Percentiles rank a stretch among this genome's conserved stretches.
Conservation (phyloP, 176 grass and related monocot species). For the Avena eriantha region DNA sequence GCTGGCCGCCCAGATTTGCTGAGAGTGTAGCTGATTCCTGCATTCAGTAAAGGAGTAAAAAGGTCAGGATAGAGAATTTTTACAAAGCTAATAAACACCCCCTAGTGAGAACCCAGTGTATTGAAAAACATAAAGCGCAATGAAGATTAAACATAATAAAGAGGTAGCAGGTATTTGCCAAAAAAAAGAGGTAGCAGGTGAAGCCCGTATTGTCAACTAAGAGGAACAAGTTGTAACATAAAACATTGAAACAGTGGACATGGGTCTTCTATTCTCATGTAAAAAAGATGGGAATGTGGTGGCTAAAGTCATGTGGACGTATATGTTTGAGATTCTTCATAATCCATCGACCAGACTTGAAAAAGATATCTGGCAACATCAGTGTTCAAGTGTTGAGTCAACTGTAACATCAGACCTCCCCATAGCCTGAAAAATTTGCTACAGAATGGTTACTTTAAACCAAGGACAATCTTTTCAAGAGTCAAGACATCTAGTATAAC, state of each 20-base stretch:
- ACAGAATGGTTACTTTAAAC: background rate
- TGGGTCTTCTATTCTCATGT: background rate
- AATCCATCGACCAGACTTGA: background rate
- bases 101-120: background rate
- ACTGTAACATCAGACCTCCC: slow-evolving; percentile 11
- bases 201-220: background rate
- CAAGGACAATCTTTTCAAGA: background rate
- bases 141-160: background rate
- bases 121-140: slow-evolving; percentile 12
- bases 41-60: slow-evolving; percentile 17
- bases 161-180: too few species aligned
- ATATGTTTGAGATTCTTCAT: background rate
- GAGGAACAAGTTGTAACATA: slow-evolving; percentile 3
- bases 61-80: background rate
- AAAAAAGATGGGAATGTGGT: background rate
- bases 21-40: slow-evolving; percentile 97
- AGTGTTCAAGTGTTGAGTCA: slow-evolving; percentile 3
- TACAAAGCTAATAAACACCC: background rate
- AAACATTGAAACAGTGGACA: slow-evolving; percentile 7
- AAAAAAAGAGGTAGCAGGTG: background rate
- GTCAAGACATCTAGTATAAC: background rate
- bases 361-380: slow-evolving; percentile 19
- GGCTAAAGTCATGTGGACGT: background rate
- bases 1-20: slow-evolving; percentile 87
- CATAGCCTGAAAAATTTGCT: background rate